These are phyloP conservation scores for Blastomyces gilchristii DNA, from an alignment of 2,329 filamentous ascomycete genomes.

Conservation along the genomic window DNA sequence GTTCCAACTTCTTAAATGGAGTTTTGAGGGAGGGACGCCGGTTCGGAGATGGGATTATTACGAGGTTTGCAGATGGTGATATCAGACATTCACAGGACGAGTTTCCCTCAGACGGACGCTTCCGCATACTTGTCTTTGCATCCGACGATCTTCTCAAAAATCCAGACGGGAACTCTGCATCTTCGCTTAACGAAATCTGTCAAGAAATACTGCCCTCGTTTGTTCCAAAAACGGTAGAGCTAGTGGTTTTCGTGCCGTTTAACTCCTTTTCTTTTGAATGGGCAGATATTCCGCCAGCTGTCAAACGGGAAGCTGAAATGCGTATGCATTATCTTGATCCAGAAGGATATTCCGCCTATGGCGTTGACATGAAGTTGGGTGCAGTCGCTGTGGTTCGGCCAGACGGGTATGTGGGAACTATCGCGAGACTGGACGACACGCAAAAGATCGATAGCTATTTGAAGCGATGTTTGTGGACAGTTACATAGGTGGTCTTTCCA, in stretches of 20 bases:
- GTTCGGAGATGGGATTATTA: conserved; percentile 23
- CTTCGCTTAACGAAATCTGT: background rate
- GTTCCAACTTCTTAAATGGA: conserved; percentile 25
- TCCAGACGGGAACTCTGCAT: background rate
- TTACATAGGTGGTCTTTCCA: background rate
- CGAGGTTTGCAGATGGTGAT: conserved; percentile 28
- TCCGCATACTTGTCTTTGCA: background rate
- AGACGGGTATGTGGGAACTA: conserved; percentile 27
- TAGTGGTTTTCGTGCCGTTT: background rate
- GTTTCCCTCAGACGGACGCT: conserved; percentile 5
- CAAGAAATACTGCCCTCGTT: background rate
- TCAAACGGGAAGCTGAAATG: conserved; percentile 4
- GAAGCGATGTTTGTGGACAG: conserved; percentile 4
- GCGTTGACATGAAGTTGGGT: conserved; percentile 14
- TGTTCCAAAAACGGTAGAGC: background rate
- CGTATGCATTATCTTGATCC: conserved; percentile 1
- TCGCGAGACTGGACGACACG: conserved; percentile 20
- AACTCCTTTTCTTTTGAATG: background rate
- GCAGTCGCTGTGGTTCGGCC: conserved; percentile 27
- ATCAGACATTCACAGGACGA: conserved; percentile 26
- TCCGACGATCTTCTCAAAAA: background rate
- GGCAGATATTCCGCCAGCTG: background rate
- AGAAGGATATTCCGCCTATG: conserved; percentile 1
- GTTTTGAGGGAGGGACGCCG: conserved; percentile 26
- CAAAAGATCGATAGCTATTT: conserved; percentile 19